These are phyloP conservation scores for Podospora didyma DNA, from an alignment of 495 filamentous ascomycete species.

Conservation along the genomic window DNA sequence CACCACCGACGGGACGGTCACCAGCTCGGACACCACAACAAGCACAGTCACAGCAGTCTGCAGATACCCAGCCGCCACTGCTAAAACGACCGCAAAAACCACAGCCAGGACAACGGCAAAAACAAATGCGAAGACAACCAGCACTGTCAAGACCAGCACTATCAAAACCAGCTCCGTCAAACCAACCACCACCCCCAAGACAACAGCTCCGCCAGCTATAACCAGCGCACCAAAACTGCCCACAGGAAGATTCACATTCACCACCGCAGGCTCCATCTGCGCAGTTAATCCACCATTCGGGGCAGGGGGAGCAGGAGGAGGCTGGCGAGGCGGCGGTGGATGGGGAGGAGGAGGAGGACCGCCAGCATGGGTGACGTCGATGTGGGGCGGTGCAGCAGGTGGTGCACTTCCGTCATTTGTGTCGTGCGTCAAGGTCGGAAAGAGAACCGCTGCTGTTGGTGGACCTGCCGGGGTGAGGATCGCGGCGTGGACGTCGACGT, in stretches of 20 bases:
- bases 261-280: not conserved
- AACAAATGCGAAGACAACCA: not conserved
- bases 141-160: not conserved
- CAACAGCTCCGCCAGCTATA: not conserved
- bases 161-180: not conserved
- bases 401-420: conserved; percentile 2
- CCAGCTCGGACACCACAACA: not conserved
- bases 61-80: not conserved
- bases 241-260: not conserved
- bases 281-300: not conserved
- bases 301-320: not conserved
- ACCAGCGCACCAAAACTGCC: not conserved
- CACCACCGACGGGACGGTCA: conserved; percentile 5
- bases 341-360: conserved; percentile 1
- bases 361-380: conserved; percentile 6
- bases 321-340: not conserved
- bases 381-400: not conserved
- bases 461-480: not conserved
- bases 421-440: not conserved
- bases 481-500: conserved; percentile 10
- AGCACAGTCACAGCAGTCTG: conserved; percentile 10
- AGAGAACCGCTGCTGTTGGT: not conserved
- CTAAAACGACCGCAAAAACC: not conserved
- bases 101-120: not conserved
- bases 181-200: not conserved